Percentiles rank a stretch among this genome's conserved stretches.
phyloP scores from a whole-genome alignment of 345 rosid genomes.

The Euclidium syriacum region DNA sequence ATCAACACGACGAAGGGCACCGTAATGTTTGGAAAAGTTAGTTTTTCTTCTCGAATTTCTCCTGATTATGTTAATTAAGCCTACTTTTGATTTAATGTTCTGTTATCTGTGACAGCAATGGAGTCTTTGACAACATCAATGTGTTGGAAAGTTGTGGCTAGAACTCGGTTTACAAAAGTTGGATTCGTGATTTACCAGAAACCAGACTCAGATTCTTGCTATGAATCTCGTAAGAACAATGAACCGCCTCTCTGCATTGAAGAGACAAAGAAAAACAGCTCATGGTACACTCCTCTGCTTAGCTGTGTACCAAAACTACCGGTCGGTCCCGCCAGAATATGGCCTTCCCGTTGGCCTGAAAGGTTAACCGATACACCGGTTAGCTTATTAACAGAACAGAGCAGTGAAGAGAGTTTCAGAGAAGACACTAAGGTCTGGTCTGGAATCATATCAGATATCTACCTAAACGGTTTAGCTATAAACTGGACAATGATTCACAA shows the following conservation, averaged over 20 bases:
- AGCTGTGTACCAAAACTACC: constrained; percentile 61
- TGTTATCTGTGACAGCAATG: constrained; percentile 47
- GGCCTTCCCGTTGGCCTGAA: constrained; percentile 78
- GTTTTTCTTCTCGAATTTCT: constrained; percentile 19
- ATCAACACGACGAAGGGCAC: constrained; percentile 52
- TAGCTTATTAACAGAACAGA: constrained; percentile 33
- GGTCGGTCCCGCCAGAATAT: constrained; percentile 28
- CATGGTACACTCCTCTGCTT: constrained; percentile 72
- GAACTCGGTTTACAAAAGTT: constrained; percentile 51
- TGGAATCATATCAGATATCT: constrained; percentile 53
- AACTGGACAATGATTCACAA: constrained; percentile 71
- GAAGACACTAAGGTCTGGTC: constrained; percentile 73
- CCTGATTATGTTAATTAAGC: not conserved
- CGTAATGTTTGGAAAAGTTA: constrained; percentile 62
- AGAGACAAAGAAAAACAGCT: constrained; percentile 29
- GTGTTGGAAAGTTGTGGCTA: constrained; percentile 79
- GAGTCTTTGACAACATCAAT: constrained; percentile 60
- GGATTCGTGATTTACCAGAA: constrained; percentile 85
- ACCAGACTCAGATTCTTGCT: constrained; percentile 66
- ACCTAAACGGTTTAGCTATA: constrained; percentile 48
- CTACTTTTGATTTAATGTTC: not conserved
- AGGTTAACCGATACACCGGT: constrained; percentile 59
- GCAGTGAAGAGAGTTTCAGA: constrained; percentile 28
- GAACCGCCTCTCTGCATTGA: constrained; percentile 60
- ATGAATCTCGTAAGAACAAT: constrained; percentile 41